Evolutionary conservation across 176 grass and related monocot genomes (phyloP).

Genomic region (Lolium perenne): DNA sequence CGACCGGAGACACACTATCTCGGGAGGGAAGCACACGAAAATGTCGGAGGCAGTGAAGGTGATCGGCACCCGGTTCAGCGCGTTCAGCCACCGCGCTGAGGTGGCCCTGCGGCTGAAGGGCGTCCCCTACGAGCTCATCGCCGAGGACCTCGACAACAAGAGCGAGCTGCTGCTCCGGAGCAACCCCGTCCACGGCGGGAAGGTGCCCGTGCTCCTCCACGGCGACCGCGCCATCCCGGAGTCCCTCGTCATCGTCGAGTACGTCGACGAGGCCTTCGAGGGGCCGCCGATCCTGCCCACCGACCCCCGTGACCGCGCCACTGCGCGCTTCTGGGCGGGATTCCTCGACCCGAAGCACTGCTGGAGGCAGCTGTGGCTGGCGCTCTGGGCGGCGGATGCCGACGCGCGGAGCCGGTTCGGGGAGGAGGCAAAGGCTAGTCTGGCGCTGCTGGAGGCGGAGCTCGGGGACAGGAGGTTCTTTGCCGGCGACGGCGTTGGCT

Average conservation of each 20-base stretch:
- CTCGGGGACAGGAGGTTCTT: neutral
- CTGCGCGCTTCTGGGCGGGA: slow-evolving; percentile 38
- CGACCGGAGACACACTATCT: neutral
- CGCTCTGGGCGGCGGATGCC: neutral
- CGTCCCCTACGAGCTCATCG: slow-evolving; percentile 1
- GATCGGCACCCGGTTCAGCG: neutral
- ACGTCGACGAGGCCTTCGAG: slow-evolving; percentile 46
- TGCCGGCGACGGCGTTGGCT: neutral
- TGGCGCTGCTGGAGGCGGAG: neutral
- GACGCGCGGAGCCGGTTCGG: neutral
- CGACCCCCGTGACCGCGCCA: slow-evolving; percentile 28
- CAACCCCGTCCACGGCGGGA: slow-evolving; percentile 56
- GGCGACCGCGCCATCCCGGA: slow-evolving; percentile 17
- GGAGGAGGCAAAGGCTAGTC: neutral
- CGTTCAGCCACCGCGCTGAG: neutral
- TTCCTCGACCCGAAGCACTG: slow-evolving; percentile 33
- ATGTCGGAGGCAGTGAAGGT: neutral
- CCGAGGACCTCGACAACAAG: slow-evolving; percentile 43
- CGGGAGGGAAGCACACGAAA: neutral
- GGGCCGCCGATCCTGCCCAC: slow-evolving; percentile 24
- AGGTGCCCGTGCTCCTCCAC: slow-evolving; percentile 55
- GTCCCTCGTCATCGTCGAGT: slow-evolving; percentile 53
- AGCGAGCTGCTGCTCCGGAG: slow-evolving; percentile 41
- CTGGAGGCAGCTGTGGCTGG: slow-evolving; percentile 7
- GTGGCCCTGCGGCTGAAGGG: neutral